These are phyloP conservation scores for Metschnikowia shivogae DNA, from an alignment of 805 yeast genomes.

Conservation along the genomic window DNA sequence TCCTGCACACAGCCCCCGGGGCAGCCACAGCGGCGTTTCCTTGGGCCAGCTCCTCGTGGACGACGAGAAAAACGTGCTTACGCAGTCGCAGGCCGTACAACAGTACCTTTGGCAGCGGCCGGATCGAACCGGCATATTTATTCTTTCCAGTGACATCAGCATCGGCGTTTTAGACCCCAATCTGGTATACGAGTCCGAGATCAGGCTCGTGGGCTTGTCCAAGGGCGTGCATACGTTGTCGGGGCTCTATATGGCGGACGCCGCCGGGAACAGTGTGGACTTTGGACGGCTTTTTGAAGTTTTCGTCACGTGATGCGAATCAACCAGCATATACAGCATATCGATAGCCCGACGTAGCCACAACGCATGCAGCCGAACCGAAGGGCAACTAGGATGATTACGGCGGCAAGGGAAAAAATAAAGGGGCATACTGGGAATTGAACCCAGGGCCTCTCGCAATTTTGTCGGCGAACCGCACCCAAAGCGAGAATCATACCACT, in stretches of 20 bases:
- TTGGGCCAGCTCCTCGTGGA: conserved; percentile 1
- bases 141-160: conserved; percentile 61
- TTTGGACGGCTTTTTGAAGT: conserved; percentile 71
- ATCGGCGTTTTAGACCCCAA: conserved; percentile 60
- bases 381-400: too few relatives aligned
- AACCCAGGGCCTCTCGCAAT: conserved; percentile 33
- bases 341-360: too few relatives aligned
- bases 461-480: conserved; percentile 13
- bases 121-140: conserved; percentile 52
- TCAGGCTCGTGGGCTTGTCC: conserved; percentile 57
- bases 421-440: conserved; percentile 32
- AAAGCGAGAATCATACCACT: conserved; percentile 20
- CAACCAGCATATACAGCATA: neutral
- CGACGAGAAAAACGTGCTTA: conserved; percentile 9
- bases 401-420: neutral
- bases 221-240: conserved; percentile 61
- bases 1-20: neutral
- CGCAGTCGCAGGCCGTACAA: conserved; percentile 23
- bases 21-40: conserved; percentile 1
- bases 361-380: too few relatives aligned
- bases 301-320: conserved; percentile 40
- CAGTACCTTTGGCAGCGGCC: conserved; percentile 37
- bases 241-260: conserved; percentile 64
- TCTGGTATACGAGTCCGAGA: conserved; percentile 59
- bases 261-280: conserved; percentile 65